Evolutionary conservation across 1,284 basidiomycete species (phyloP).

Genomic region (Takashimella koratensis): DNA sequence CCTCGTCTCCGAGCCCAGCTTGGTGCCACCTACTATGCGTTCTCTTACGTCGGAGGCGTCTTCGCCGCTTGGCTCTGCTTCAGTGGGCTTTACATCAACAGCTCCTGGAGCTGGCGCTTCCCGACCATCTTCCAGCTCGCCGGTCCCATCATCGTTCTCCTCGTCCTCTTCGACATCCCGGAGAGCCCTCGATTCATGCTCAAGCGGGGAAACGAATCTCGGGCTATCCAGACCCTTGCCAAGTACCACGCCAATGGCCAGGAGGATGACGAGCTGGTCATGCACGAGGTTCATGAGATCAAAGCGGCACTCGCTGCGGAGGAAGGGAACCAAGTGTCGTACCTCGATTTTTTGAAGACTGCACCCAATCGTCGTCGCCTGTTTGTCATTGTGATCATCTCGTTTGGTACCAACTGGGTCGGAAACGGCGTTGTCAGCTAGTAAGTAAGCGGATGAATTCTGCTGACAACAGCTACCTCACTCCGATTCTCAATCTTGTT

Average conservation of each 20-base stretch:
- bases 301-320: constrained; percentile 23
- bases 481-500: constrained; percentile 29
- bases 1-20: constrained; percentile 17
- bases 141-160: constrained; percentile 7
- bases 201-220: constrained; percentile 6
- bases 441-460: too few relatives aligned
- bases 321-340: constrained; percentile 13
- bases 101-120: constrained; percentile 23
- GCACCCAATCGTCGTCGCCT: constrained; percentile 35
- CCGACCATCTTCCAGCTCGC: constrained; percentile 12
- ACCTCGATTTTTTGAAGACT: constrained; percentile 35
- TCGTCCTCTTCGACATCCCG: constrained; percentile 2
- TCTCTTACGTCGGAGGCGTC: constrained; percentile 24
- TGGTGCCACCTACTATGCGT: constrained; percentile 18
- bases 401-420: constrained; percentile 23
- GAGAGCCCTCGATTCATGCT: constrained; percentile 14
- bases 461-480: constrained; percentile 29
- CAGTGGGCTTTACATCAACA: constrained; percentile 23
- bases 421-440: constrained; percentile 34
- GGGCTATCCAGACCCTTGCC: constrained; percentile 13
- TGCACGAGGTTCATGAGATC: constrained; percentile 27
- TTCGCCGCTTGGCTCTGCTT: constrained; percentile 23
- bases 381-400: constrained; percentile 24
- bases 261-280: constrained; percentile 9
- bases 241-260: constrained; percentile 15